Evolutionary conservation across 306 rosid species (phyloP).

Genomic region (Medicago truncatula): DNA sequence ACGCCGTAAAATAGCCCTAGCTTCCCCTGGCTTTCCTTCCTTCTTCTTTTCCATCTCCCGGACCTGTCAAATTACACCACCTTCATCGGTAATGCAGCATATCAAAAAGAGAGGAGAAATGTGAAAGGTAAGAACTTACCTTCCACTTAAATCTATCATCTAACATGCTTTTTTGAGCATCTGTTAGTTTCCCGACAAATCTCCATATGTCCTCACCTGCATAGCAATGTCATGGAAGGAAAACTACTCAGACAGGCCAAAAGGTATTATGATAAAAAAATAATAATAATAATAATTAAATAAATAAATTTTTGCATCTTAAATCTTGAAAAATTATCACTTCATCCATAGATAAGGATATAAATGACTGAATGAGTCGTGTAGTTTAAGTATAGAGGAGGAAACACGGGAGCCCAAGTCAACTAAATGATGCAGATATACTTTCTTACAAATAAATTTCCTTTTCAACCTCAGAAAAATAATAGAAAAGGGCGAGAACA

Average conservation of each 20-base stretch:
- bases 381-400: conserved; percentile 7
- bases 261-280: conserved; percentile 10
- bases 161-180: conserved; percentile 98
- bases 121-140: conserved; percentile 52
- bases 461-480: not conserved
- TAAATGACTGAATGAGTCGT: not conserved
- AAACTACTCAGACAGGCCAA: conserved; percentile 25
- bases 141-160: conserved; percentile 98
- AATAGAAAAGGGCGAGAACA: not conserved
- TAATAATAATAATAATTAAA: too few species aligned
- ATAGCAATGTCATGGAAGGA: conserved; percentile 8
- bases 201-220: conserved; percentile 99
- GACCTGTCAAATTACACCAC: conserved; percentile 55
- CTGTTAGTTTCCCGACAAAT: conserved; percentile 93
- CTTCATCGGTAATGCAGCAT: conserved; percentile 32
- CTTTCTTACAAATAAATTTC: not conserved
- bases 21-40: conserved; percentile 99
- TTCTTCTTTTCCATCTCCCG: conserved; percentile 96
- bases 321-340: conserved; percentile 1
- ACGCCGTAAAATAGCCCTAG: conserved; percentile 89
- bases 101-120: conserved; percentile 16
- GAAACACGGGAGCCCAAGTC: not conserved
- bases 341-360: conserved; percentile 24
- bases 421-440: not conserved
- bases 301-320: conserved; percentile 21